Percentiles rank a stretch among this genome's conserved stretches.
Evolutionary conservation across 75 land plant genomes (phyloP).

Genomic region (Sequoia sempervirens): DNA sequence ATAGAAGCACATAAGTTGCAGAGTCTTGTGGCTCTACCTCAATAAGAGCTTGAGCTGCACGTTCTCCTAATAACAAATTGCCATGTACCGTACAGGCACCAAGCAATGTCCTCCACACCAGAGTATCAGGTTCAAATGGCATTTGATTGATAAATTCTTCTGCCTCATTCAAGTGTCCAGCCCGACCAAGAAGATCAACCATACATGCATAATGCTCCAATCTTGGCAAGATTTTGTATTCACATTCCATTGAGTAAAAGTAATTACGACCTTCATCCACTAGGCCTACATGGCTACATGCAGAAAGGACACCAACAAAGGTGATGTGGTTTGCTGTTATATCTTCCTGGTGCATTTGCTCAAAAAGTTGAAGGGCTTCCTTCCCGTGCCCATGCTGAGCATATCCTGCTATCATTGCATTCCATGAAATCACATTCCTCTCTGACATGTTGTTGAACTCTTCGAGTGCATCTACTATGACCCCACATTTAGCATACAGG

Average conservation of each 20-base stretch:
- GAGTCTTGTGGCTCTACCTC: slow-evolving; percentile 56
- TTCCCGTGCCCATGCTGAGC: slow-evolving; percentile 57
- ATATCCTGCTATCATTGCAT: slow-evolving; percentile 64
- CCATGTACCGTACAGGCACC: slow-evolving; percentile 62
- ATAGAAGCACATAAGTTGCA: slow-evolving; percentile 48
- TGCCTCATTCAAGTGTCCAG: slow-evolving; percentile 48
- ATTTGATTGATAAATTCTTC: slow-evolving; percentile 34
- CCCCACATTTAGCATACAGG: slow-evolving; percentile 76
- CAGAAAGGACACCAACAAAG: slow-evolving; percentile 45
- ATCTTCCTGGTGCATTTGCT: slow-evolving; percentile 28
- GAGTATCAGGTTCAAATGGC: slow-evolving; percentile 54
- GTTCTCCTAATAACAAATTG: slow-evolving; percentile 38
- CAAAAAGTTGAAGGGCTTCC: slow-evolving; percentile 40
- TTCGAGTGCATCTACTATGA: slow-evolving; percentile 43
- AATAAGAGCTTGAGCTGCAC: slow-evolving; percentile 45
- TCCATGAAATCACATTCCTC: slow-evolving; percentile 60
- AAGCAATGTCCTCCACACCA: slow-evolving; percentile 68
- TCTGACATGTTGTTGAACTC: slow-evolving; percentile 37
- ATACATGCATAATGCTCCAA: slow-evolving; percentile 68
- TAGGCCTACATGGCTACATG: slow-evolving; percentile 59
- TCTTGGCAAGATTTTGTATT: slow-evolving; percentile 26
- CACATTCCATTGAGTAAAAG: slow-evolving; percentile 27
- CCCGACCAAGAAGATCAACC: slow-evolving; percentile 58
- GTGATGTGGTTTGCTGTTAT: slow-evolving; percentile 47
- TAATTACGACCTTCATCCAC: slow-evolving; percentile 47